Evolutionary conservation across 805 yeast species (phyloP).

Genomic region (Ogataea naganishii): DNA sequence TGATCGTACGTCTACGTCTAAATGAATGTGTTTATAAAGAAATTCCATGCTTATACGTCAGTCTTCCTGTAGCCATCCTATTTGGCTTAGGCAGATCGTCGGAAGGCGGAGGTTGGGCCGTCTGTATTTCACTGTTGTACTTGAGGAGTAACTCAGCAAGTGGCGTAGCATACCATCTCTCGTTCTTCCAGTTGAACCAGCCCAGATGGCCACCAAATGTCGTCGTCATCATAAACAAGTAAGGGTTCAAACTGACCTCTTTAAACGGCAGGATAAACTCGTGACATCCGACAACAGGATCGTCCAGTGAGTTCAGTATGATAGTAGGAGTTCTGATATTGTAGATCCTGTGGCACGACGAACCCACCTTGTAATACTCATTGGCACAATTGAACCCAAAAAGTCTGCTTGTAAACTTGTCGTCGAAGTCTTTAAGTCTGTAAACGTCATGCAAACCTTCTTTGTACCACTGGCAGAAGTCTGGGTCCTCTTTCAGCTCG

Average conservation of each 20-base stretch:
- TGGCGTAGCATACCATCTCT: constrained; percentile 59
- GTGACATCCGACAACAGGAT: constrained; percentile 55
- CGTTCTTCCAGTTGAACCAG: constrained; percentile 55
- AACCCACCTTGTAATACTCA: constrained; percentile 59
- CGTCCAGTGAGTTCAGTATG: constrained; percentile 60
- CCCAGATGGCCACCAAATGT: constrained; percentile 77
- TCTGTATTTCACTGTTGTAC: no score
- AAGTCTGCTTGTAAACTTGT: constrained; percentile 51
- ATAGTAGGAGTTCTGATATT: constrained; percentile 55
- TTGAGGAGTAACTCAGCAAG: constrained; percentile 37
- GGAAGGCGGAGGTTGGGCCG: no score
- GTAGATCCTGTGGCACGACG: constrained; percentile 44
- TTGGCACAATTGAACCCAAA: constrained; percentile 56
- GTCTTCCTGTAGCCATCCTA: no score
- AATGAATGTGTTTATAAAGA: no score
- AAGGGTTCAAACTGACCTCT: constrained; percentile 51
- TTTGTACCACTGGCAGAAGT: constrained; percentile 13
- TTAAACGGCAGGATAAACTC: constrained; percentile 37
- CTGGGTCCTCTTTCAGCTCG: constrained; percentile 23
- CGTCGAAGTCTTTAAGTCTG: constrained; percentile 52
- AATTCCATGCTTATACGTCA: no score
- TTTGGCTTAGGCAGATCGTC: no score
- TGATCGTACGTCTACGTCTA: no score
- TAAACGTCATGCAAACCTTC: constrained; percentile 13
- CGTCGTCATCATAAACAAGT: constrained; percentile 47